Conservation (phyloP, 2,329 filamentous ascomycete species). For the Hypomyces rosellus region DNA sequence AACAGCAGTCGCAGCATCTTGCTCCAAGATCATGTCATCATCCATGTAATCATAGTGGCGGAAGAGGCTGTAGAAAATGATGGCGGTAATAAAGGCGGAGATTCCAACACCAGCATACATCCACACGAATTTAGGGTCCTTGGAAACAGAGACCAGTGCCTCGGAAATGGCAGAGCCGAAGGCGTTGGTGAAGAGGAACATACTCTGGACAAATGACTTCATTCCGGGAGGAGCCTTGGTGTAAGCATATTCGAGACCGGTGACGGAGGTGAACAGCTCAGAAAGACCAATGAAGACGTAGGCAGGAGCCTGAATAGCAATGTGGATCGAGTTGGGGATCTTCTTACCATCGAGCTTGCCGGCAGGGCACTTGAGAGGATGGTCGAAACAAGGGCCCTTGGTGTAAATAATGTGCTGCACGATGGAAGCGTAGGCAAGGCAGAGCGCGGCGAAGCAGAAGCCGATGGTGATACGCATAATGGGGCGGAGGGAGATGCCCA, state of each 20-base stretch:
- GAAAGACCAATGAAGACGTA: conserved; percentile 52
- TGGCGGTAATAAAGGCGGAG: conserved; percentile 41
- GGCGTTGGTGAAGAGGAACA: conserved; percentile 56
- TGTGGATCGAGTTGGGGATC: conserved; percentile 42
- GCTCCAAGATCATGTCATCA: conserved; percentile 34
- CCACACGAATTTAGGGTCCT: conserved; percentile 61
- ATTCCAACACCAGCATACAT: conserved; percentile 55
- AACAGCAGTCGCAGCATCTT: conserved; percentile 14
- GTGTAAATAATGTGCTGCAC: conserved; percentile 56
- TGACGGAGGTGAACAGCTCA: conserved; percentile 61
- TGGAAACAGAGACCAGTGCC: conserved; percentile 51
- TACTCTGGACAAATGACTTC: conserved; percentile 54
- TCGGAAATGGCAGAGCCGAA: conserved; percentile 55
- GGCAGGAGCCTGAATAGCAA: conserved; percentile 48
- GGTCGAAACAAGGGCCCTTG: conserved; percentile 43
- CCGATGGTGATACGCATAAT: conserved; percentile 61
- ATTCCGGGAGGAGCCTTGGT: conserved; percentile 66
- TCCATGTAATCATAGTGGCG: conserved; percentile 32
- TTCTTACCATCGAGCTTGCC: conserved; percentile 25
- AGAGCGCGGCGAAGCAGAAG: conserved; percentile 47
- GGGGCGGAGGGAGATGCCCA: conserved; percentile 55
- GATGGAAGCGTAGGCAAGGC: conserved; percentile 54
- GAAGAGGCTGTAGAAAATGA: conserved; percentile 44
- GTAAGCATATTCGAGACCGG: conserved; percentile 66
- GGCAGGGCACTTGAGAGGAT: conserved; percentile 33